Conservation (phyloP, 331 rosid genomes). For the Malus hybrid region DNA sequence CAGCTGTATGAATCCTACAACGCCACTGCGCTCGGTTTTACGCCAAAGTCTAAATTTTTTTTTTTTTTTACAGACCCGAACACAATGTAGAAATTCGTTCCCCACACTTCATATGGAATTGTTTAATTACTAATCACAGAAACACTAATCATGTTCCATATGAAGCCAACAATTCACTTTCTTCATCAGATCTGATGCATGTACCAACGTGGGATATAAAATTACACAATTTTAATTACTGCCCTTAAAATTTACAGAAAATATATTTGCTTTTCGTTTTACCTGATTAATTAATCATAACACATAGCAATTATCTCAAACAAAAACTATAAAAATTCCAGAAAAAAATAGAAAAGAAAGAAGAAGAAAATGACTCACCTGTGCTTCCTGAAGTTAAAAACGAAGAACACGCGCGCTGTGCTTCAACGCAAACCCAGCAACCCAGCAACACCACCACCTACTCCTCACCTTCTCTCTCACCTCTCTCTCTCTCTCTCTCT, state of each 20-base stretch:
- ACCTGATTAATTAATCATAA: background rate
- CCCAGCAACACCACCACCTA: background rate
- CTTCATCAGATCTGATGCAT: slow-evolving; percentile 38
- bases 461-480: slow-evolving; percentile 8
- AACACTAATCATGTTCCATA: background rate
- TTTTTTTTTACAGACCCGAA: slow-evolving; percentile 60
- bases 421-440: slow-evolving; percentile 18
- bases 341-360: background rate
- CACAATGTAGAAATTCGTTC: slow-evolving; percentile 34
- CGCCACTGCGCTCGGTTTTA: no score
- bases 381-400: background rate
- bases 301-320: background rate
- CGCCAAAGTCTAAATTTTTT: no score
- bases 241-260: background rate
- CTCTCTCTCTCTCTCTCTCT: slow-evolving; percentile 20
- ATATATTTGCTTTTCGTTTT: background rate
- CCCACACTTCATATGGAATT: background rate
- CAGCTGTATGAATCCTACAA: no score
- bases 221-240: background rate
- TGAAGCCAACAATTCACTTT: slow-evolving; percentile 4
- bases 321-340: background rate
- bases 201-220: background rate
- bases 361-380: slow-evolving; percentile 5
- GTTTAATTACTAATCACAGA: background rate
- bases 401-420: background rate